Percentiles rank a stretch among this genome's conserved stretches.
phyloP scores from a whole-genome alignment of 192 early-diverging fungal genomes.

The Backusella luteola region DNA sequence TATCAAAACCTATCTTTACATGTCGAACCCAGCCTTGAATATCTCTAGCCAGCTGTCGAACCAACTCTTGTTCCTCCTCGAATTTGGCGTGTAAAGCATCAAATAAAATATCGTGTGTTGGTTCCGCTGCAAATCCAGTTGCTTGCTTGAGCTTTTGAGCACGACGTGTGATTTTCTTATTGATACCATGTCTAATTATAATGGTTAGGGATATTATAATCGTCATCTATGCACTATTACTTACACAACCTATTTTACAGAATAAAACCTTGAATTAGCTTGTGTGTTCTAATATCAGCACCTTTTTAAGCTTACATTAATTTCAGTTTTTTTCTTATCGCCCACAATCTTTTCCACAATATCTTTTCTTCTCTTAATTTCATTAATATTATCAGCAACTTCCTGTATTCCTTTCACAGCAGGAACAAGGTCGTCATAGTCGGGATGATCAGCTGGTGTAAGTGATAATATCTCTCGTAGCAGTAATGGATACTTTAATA shows the following conservation, averaged over 20 bases:
- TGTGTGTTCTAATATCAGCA: neutral
- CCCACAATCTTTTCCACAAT: conserved; percentile 81
- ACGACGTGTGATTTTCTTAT: conserved; percentile 61
- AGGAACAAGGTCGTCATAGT: conserved; percentile 49
- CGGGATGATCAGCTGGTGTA: conserved; percentile 53
- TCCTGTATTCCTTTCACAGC: conserved; percentile 50
- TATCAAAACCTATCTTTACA: conserved; percentile 8
- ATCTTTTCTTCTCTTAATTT: conserved; percentile 80
- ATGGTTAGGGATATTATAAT: neutral
- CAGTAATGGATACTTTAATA: conserved; percentile 89
- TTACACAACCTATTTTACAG: conserved; percentile 29
- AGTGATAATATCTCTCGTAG: conserved; percentile 38
- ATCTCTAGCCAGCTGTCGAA: conserved; percentile 8
- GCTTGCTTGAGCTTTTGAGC: conserved; percentile 64
- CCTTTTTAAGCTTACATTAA: conserved; percentile 50
- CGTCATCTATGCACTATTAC: neutral
- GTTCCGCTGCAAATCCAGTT: conserved; percentile 48
- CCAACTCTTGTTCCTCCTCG: conserved; percentile 16
- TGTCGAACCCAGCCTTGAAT: conserved; percentile 23
- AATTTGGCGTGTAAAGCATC: conserved; percentile 13
- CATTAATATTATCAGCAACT: conserved; percentile 77
- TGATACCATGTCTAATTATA: conserved; percentile 63
- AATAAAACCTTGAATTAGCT: neutral
- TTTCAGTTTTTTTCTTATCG: conserved; percentile 61
- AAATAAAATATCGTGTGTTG: conserved; percentile 20